These are phyloP conservation scores for Geosmithia putterillii DNA, from an alignment of 2,329 filamentous ascomycete species.

Conservation along the genomic window DNA sequence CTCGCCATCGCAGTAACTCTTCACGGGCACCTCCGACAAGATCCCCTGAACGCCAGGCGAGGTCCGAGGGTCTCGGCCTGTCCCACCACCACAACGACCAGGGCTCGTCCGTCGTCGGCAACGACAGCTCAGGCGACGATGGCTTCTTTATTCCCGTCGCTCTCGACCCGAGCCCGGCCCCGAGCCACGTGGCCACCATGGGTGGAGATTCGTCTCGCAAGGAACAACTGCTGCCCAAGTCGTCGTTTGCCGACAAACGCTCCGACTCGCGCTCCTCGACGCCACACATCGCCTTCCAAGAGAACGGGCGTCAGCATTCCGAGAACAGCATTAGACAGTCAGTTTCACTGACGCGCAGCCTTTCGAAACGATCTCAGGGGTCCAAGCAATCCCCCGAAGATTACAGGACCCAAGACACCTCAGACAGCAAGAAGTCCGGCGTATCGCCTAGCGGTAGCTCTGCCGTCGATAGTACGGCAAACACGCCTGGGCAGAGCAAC, in stretches of 20 bases:
- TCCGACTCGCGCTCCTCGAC: slow-evolving; percentile 45
- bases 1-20: slow-evolving; percentile 42
- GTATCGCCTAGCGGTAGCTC: slow-evolving; percentile 1
- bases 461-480: not conserved
- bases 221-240: slow-evolving; percentile 45
- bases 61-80: slow-evolving; percentile 51
- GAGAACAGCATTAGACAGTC: slow-evolving; percentile 43
- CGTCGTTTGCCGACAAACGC: slow-evolving; percentile 29
- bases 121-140: slow-evolving; percentile 43
- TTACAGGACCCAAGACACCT: slow-evolving; percentile 73
- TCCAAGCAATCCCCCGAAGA: slow-evolving; percentile 29
- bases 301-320: slow-evolving; percentile 54
- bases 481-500: not conserved
- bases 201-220: slow-evolving; percentile 29
- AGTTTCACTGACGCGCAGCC: slow-evolving; percentile 34
- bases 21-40: slow-evolving; percentile 35
- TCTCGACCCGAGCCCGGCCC: slow-evolving; percentile 54
- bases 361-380: slow-evolving; percentile 27
- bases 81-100: slow-evolving; percentile 65
- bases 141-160: slow-evolving; percentile 69
- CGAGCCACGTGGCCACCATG: slow-evolving; percentile 21
- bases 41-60: slow-evolving; percentile 40
- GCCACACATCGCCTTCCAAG: slow-evolving; percentile 87
- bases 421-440: slow-evolving; percentile 43
- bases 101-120: slow-evolving; percentile 54